Evolutionary conservation across 2,329 filamentous ascomycete species (phyloP).

Genomic region (Talaromyces amestolkiae): DNA sequence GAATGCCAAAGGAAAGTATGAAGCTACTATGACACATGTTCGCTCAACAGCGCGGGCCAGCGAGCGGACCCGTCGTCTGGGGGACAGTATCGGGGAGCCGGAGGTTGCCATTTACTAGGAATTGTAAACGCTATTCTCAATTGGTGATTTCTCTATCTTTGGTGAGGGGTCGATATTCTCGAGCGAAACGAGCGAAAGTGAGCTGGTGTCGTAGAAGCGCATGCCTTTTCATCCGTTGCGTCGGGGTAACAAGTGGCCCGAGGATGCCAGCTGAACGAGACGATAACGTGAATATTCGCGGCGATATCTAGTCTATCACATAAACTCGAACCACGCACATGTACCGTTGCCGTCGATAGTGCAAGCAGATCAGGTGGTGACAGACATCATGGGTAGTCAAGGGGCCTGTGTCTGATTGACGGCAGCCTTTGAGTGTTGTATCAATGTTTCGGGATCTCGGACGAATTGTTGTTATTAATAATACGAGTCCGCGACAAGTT

Average conservation of each 20-base stretch:
- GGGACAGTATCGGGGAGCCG: slow-evolving; percentile 40
- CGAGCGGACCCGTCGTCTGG: slow-evolving; percentile 42
- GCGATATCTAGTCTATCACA: neutral
- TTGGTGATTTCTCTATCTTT: neutral
- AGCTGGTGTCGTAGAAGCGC: neutral
- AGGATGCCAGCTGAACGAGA: neutral
- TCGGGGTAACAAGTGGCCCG: neutral
- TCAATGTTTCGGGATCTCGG: neutral
- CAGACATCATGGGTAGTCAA: neutral
- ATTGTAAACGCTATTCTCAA: neutral
- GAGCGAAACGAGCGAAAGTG: neutral
- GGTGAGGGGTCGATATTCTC: neutral
- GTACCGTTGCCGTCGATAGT: neutral
- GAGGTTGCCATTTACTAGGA: slow-evolving; percentile 36
- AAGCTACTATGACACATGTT: slow-evolving; percentile 73
- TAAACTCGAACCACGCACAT: neutral
- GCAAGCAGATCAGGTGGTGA: neutral
- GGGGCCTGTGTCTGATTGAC: neutral
- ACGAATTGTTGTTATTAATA: neutral
- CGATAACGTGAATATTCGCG: too few species aligned
- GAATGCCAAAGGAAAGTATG: slow-evolving; percentile 83
- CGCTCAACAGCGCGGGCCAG: slow-evolving; percentile 64
- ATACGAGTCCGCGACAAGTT: neutral
- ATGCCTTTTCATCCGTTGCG: slow-evolving; percentile 2
- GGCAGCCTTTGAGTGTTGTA: neutral